phyloP scores from a whole-genome alignment of 2,329 filamentous ascomycete species.

The Trichoderma pleuroti region DNA sequence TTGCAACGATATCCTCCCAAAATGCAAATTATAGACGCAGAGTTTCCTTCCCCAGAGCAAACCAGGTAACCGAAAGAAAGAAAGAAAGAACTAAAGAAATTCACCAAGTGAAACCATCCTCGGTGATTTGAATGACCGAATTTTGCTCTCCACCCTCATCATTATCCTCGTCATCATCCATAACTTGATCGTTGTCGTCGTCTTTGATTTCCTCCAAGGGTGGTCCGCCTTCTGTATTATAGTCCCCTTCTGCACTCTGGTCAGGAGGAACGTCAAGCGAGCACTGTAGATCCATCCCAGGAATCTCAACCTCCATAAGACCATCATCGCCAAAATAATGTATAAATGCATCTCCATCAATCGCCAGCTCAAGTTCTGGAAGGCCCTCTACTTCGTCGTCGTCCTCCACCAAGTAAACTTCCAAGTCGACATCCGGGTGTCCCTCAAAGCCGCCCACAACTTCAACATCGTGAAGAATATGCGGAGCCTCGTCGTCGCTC shows the following conservation, averaged over 20 bases:
- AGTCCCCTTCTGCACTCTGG: neutral
- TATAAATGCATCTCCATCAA: slow-evolving; percentile 30
- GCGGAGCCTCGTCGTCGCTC: slow-evolving; percentile 17
- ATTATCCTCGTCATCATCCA: neutral
- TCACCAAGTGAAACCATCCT: slow-evolving; percentile 7
- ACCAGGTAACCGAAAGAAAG: neutral
- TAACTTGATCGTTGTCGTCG: neutral
- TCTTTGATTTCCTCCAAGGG: neutral
- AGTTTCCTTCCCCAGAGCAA: neutral
- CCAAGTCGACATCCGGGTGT: slow-evolving; percentile 27
- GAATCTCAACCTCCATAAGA: slow-evolving; percentile 30
- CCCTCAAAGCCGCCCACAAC: slow-evolving; percentile 20
- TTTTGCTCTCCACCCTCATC: neutral
- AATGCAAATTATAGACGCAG: neutral
- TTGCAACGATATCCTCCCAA: neutral
- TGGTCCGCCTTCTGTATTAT: neutral
- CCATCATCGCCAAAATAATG: slow-evolving; percentile 24
- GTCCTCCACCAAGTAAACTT: slow-evolving; percentile 30
- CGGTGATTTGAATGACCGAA: neutral
- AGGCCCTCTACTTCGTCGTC: slow-evolving; percentile 27
- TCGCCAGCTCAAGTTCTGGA: slow-evolving; percentile 30
- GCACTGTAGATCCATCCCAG: slow-evolving; percentile 23
- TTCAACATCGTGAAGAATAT: slow-evolving; percentile 31
- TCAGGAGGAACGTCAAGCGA: slow-evolving; percentile 19
- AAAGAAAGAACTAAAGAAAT: neutral